Evolutionary conservation across 169 alveolate genomes (phyloP).

Genomic region (Theileria luwenshuni): DNA sequence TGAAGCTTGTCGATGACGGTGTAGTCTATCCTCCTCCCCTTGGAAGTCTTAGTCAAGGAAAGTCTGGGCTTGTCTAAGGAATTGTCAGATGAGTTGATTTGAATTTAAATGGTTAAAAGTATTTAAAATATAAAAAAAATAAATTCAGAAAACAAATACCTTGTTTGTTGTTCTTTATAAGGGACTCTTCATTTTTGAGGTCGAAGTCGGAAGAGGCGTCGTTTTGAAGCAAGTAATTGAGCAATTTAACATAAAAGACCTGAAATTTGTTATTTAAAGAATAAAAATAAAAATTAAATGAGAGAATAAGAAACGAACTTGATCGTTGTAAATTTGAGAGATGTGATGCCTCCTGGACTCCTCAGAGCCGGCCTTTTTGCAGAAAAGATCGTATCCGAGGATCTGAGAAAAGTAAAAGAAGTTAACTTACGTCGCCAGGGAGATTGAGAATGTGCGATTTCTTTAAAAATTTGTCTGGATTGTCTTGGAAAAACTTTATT

Average conservation of each 20-base stretch:
- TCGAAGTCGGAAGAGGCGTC: conserved; percentile 49
- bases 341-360: conserved; percentile 1
- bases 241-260: conserved; percentile 61
- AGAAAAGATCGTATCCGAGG: conserved; percentile 47
- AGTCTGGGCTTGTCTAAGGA: conserved; percentile 45
- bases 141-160: not conserved
- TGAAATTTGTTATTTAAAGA: not conserved
- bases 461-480: conserved; percentile 35
- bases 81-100: not conserved
- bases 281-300: not conserved
- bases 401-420: conserved; percentile 9
- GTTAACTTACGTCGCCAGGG: conserved; percentile 44
- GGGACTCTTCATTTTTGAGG: conserved; percentile 56
- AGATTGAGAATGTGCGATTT: conserved; percentile 45
- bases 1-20: conserved; percentile 53
- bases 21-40: conserved; percentile 41
- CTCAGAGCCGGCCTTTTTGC: conserved; percentile 28
- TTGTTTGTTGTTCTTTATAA: conserved; percentile 29
- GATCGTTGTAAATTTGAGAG: conserved; percentile 50
- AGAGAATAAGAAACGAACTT: conserved; percentile 11
- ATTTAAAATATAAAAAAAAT: not conserved
- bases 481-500: conserved; percentile 36
- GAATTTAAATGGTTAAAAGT: too few species aligned
- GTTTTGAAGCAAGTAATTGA: conserved; percentile 35
- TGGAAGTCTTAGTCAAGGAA: conserved; percentile 51